Conservation (phyloP, 192 early-diverging fungal genomes). For the Pecoramyces ruminantium region DNA sequence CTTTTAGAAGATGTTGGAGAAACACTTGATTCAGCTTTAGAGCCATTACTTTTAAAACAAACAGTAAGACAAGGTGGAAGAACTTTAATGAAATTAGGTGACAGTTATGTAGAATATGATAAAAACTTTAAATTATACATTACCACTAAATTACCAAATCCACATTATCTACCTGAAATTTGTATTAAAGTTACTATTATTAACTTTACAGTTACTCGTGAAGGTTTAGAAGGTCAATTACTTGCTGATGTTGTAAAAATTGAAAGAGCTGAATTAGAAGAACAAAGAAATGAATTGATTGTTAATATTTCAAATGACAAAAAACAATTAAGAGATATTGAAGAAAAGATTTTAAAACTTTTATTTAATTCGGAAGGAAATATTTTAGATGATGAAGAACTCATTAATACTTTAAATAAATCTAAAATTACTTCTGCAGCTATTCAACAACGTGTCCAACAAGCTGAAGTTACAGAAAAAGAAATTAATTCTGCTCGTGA, state of each 20-base stretch:
- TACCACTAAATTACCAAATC: slow-evolving; percentile 41
- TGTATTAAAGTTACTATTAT: slow-evolving; percentile 50
- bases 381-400: slow-evolving; percentile 46
- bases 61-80: slow-evolving; percentile 38
- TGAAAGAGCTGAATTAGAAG: slow-evolving; percentile 39
- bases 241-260: slow-evolving; percentile 39
- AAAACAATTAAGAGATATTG: slow-evolving; percentile 41
- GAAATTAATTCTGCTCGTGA: slow-evolving; percentile 39
- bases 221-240: slow-evolving; percentile 37
- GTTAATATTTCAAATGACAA: slow-evolving; percentile 39
- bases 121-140: slow-evolving; percentile 46
- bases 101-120: slow-evolving; percentile 44
- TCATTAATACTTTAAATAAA: slow-evolving; percentile 44
- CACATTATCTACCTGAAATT: slow-evolving; percentile 43
- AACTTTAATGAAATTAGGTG: slow-evolving; percentile 42
- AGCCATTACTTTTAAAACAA: slow-evolving; percentile 39
- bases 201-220: slow-evolving; percentile 46
- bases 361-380: slow-evolving; percentile 46
- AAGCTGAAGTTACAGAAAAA: slow-evolving; percentile 36
- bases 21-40: slow-evolving; percentile 37
- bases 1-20: slow-evolving; percentile 46
- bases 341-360: slow-evolving; percentile 40
- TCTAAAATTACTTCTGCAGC: slow-evolving; percentile 46
- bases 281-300: slow-evolving; percentile 37
- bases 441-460: slow-evolving; percentile 31